Percentiles rank a stretch among this genome's conserved stretches.
phyloP scores from a whole-genome alignment of 2,329 filamentous ascomycete species.

The Arthrocladium fulminans region DNA sequence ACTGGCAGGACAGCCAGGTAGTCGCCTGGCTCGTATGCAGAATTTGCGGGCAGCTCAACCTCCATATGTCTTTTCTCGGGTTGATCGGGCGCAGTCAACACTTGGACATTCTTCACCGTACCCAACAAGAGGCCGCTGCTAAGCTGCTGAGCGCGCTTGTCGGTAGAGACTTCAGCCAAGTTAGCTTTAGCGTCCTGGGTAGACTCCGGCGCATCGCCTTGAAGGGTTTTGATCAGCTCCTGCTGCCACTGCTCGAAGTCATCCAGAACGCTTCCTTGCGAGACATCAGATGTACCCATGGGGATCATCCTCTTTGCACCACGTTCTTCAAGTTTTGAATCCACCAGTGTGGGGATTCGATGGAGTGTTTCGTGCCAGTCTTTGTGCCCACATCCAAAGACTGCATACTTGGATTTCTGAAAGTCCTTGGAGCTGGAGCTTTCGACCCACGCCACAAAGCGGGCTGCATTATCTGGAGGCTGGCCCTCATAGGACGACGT shows the following conservation, averaged over 20 bases:
- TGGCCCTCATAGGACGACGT: slow-evolving; percentile 66
- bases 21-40: slow-evolving; percentile 58
- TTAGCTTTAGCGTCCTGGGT: slow-evolving; percentile 21
- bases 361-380: slow-evolving; percentile 54
- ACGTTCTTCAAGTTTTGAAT: slow-evolving; percentile 42
- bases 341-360: slow-evolving; percentile 53
- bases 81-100: slow-evolving; percentile 43
- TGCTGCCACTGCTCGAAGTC: slow-evolving; percentile 56
- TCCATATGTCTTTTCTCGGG: slow-evolving; percentile 55
- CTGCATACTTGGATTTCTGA: slow-evolving; percentile 52
- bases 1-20: slow-evolving; percentile 62
- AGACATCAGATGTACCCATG: slow-evolving; percentile 51
- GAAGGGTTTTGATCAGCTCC: neutral
- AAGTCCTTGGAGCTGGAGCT: slow-evolving; percentile 43
- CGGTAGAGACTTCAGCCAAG: slow-evolving; percentile 45
- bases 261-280: slow-evolving; percentile 55
- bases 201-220: neutral
- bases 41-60: slow-evolving; percentile 53
- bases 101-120: slow-evolving; percentile 39
- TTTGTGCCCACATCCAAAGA: slow-evolving; percentile 58
- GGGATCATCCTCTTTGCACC: slow-evolving; percentile 43
- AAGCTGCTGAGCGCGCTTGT: slow-evolving; percentile 46
- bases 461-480: slow-evolving; percentile 60
- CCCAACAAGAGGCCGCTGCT: slow-evolving; percentile 55
- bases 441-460: slow-evolving; percentile 62